A percentile compares a stretch with the other conserved stretches of the same genome.
phyloP scores from a whole-genome alignment of 2,329 filamentous ascomycete species.

The Neoarthrinium moseri region DNA sequence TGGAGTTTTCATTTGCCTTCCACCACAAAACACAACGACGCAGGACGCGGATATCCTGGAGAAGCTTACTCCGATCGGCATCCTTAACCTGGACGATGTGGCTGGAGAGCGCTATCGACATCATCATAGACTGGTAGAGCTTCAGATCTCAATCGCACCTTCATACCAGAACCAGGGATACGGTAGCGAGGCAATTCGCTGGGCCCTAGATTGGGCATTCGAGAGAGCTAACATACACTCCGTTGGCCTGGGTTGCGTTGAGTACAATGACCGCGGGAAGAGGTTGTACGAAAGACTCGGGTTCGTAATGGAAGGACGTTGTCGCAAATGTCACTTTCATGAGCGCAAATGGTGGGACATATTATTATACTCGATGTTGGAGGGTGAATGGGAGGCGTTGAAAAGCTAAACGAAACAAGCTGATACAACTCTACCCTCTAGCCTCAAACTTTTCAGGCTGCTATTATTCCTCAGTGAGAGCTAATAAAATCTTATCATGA shows the following conservation, averaged over 20 bases:
- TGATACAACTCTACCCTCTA: no score
- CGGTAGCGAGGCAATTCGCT: constrained; percentile 37
- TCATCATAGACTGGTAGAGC: not conserved
- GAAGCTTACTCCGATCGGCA: constrained; percentile 1
- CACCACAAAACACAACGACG: constrained; percentile 8
- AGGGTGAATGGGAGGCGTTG: constrained; percentile 1
- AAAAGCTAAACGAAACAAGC: no score
- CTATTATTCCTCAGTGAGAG: no score
- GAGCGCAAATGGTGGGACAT: constrained; percentile 2
- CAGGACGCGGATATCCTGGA: no score
- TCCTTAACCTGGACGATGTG: constrained; percentile 1
- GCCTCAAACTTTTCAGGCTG: no score
- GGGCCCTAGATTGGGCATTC: constrained; percentile 38
- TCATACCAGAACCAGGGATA: constrained; percentile 36
- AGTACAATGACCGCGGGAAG: constrained; percentile 34
- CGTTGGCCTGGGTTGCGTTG: constrained; percentile 33
- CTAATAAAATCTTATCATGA: no score
- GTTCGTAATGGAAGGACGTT: constrained; percentile 34
- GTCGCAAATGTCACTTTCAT: not conserved
- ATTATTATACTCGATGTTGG: not conserved
- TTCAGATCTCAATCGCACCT: constrained; percentile 20
- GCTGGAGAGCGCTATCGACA: not conserved
- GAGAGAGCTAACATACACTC: constrained; percentile 33
- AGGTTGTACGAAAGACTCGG: constrained; percentile 37
- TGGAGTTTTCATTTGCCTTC: constrained; percentile 15